Evolutionary conservation across 495 filamentous ascomycete species (phyloP).

Genomic region (Xylaria telfairii): DNA sequence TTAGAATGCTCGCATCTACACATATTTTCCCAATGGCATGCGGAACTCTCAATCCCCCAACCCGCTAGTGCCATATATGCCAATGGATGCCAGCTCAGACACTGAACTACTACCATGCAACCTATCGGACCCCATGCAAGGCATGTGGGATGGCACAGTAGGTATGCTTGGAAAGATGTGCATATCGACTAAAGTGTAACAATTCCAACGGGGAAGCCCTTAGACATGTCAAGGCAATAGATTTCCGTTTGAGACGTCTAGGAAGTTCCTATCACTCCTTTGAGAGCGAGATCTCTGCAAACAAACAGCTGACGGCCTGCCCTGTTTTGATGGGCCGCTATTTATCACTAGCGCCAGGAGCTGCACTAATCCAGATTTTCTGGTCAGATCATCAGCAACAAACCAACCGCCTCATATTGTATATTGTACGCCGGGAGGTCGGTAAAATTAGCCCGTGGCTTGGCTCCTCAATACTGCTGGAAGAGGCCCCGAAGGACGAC

Average conservation of each 20-base stretch:
- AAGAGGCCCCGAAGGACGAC: neutral
- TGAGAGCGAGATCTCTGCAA: neutral
- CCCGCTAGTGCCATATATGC: neutral
- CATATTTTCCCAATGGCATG: constrained; percentile 11
- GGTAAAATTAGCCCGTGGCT: constrained; percentile 1
- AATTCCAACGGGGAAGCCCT: constrained; percentile 2
- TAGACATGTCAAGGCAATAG: constrained; percentile 8
- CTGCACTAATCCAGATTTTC: too few species aligned
- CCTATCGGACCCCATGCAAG: constrained; percentile 10
- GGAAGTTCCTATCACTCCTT: neutral
- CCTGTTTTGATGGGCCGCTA: constrained; percentile 2
- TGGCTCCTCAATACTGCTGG: neutral
- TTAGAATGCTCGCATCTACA: constrained; percentile 11
- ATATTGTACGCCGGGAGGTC: too few species aligned
- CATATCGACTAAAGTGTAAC: neutral
- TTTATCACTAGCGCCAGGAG: neutral
- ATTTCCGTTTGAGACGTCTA: neutral
- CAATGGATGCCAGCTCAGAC: constrained; percentile 23
- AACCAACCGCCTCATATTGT: neutral
- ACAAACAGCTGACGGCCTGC: neutral
- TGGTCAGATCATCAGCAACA: neutral
- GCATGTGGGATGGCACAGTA: constrained; percentile 7
- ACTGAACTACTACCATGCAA: constrained; percentile 7
- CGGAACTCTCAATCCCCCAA: too few species aligned
- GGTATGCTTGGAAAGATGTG: neutral